Conservation (phyloP, 306 rosid species). For the Cyclanthera cordifolia region DNA sequence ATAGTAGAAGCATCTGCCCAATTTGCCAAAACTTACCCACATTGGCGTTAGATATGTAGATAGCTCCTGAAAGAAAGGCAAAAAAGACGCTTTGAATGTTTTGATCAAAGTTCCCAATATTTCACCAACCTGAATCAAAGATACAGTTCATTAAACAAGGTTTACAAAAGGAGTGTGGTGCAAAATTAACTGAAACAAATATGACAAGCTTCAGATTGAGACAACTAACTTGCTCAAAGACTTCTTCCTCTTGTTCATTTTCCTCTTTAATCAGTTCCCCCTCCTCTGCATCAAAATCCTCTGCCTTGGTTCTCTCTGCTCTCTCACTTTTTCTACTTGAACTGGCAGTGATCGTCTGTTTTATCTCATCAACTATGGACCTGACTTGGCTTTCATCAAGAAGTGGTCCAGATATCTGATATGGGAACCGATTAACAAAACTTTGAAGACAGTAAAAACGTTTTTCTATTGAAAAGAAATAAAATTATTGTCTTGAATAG, state of each 20-base stretch:
- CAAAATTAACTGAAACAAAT: background rate
- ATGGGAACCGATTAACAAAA: slow-evolving; percentile 11
- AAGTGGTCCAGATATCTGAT: slow-evolving; percentile 73
- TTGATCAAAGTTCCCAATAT: slow-evolving; percentile 92
- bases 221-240: slow-evolving; percentile 84
- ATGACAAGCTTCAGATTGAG: background rate
- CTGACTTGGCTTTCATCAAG: slow-evolving; percentile 79
- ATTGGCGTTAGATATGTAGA: slow-evolving; percentile 92
- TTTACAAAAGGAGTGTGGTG: slow-evolving; percentile 2
- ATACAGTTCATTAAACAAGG: slow-evolving; percentile 10
- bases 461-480: background rate
- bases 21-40: slow-evolving; percentile 68
- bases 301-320: slow-evolving; percentile 76
- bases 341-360: slow-evolving; percentile 83
- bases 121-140: slow-evolving; percentile 77
- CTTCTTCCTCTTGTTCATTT: slow-evolving; percentile 99
- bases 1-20: background rate
- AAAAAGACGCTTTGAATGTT: slow-evolving; percentile 88
- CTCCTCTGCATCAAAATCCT: slow-evolving; percentile 94
- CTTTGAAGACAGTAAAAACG: background rate
- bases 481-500: slow-evolving; percentile 2
- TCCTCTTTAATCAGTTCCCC: slow-evolving; percentile 85
- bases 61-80: slow-evolving; percentile 81
- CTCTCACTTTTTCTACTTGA: slow-evolving; percentile 86
- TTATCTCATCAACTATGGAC: slow-evolving; percentile 83